Percentiles rank a stretch among this genome's conserved stretches.
Conservation (phyloP, 148 eudicot genomes). For the Limonium bicolor region DNA sequence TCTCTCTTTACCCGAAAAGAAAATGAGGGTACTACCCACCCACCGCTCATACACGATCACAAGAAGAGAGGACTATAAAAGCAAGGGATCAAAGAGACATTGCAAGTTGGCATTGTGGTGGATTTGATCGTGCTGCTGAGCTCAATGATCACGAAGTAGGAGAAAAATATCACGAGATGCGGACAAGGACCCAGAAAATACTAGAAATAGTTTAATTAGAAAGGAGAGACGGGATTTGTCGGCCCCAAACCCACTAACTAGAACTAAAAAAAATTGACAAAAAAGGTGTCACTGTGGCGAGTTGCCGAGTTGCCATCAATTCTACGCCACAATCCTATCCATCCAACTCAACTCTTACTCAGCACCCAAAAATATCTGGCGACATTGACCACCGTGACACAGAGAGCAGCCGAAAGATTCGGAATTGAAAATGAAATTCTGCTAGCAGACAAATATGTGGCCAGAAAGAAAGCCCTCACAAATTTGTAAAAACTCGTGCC, state of each 20-base stretch:
- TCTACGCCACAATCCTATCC: slow-evolving; percentile 34
- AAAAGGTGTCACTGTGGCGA: slow-evolving; percentile 1
- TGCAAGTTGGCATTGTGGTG: neutral
- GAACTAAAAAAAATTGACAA: neutral
- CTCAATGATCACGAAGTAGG: slow-evolving; percentile 6
- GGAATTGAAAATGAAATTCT: too few relatives aligned
- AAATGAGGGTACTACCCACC: too few relatives aligned
- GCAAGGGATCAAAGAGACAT: slow-evolving; percentile 5
- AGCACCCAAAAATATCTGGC: slow-evolving; percentile 15
- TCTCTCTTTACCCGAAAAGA: too few relatives aligned
- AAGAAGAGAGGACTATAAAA: neutral
- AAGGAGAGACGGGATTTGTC: neutral
- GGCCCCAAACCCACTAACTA: neutral
- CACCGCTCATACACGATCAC: neutral
- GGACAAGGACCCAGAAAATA: slow-evolving; percentile 15
- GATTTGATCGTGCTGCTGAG: slow-evolving; percentile 4
- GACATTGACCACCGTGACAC: neutral
- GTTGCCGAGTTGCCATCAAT: slow-evolving; percentile 17
- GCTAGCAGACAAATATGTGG: too few relatives aligned
- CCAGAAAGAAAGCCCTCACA: too few relatives aligned
- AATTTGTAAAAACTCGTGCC: too few relatives aligned
- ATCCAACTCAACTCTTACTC: neutral
- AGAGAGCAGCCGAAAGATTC: too few relatives aligned
- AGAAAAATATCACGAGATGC: slow-evolving; percentile 6
- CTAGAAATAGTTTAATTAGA: slow-evolving; percentile 12